Evolutionary conservation across 208 protist genomes (phyloP).

Genomic region (Balamuthia mandrillaris): DNA sequence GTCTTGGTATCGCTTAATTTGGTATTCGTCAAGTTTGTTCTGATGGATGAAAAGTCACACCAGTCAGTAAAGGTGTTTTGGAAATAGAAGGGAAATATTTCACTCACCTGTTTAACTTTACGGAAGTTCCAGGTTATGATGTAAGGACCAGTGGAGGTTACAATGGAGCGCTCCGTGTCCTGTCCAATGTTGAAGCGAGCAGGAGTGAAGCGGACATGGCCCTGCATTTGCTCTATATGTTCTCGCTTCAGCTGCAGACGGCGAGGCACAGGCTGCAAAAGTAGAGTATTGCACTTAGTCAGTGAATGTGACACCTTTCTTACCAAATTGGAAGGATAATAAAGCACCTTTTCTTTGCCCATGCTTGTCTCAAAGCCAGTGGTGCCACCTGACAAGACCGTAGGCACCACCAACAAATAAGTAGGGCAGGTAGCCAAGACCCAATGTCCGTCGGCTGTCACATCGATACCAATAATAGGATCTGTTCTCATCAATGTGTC

Average conservation of each 20-base stretch:
- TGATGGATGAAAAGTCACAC: constrained; percentile 8
- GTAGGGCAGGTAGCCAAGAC: constrained; percentile 67
- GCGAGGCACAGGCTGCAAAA: constrained; percentile 55
- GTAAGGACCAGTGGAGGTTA: constrained; percentile 64
- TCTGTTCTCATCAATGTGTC: constrained; percentile 31
- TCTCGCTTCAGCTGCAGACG: constrained; percentile 51
- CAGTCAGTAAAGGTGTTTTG: neutral
- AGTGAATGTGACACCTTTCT: no score
- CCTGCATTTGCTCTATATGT: constrained; percentile 58
- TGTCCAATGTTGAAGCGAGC: constrained; percentile 64
- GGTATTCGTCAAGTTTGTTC: constrained; percentile 51
- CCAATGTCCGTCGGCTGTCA: constrained; percentile 67
- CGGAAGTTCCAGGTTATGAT: constrained; percentile 73
- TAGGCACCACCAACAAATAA: constrained; percentile 66
- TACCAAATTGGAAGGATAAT: no score
- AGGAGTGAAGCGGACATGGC: constrained; percentile 64
- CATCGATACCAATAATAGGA: constrained; percentile 68
- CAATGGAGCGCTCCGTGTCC: constrained; percentile 55
- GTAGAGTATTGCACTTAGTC: no score
- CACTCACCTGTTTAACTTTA: constrained; percentile 59
- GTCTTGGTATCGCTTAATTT: constrained; percentile 53
- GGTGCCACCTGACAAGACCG: constrained; percentile 30
- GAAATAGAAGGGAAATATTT: neutral
- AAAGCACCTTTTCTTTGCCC: constrained; percentile 57
- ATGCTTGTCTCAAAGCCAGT: constrained; percentile 63